Percentiles rank a stretch among this genome's conserved stretches.
Conservation (phyloP, 2,329 filamentous ascomycete genomes). For the Calonectria hawksworthii region DNA sequence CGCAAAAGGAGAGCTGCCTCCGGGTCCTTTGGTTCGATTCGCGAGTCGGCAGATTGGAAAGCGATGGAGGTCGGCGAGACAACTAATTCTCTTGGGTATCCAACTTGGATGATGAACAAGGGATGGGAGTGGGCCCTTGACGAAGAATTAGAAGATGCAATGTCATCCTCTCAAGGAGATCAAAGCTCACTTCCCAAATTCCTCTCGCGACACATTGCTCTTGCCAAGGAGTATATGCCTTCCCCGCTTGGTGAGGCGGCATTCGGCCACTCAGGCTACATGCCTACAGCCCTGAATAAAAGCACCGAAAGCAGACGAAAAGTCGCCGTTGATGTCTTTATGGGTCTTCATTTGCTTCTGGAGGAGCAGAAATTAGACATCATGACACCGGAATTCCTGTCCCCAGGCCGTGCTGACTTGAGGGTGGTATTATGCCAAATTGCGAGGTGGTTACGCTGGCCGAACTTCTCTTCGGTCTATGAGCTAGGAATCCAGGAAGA, state of each 20-base stretch:
- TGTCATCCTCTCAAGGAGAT: slow-evolving; percentile 44
- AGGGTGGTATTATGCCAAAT: slow-evolving; percentile 86
- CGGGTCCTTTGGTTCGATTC: slow-evolving; percentile 53
- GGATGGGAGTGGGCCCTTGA: slow-evolving; percentile 82
- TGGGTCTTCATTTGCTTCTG: slow-evolving; percentile 86
- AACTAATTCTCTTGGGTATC: slow-evolving; percentile 63
- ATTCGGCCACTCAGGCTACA: slow-evolving; percentile 68
- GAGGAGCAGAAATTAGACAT: slow-evolving; percentile 91
- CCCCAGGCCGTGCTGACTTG: slow-evolving; percentile 65
- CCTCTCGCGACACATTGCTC: slow-evolving; percentile 65
- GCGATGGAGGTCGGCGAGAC: slow-evolving; percentile 62
- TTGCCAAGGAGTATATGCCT: slow-evolving; percentile 76
- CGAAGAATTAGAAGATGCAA: slow-evolving; percentile 57
- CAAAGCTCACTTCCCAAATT: slow-evolving; percentile 54
- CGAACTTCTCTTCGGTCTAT: slow-evolving; percentile 62
- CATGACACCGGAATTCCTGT: slow-evolving; percentile 59
- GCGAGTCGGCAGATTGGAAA: slow-evolving; percentile 61
- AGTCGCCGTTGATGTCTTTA: slow-evolving; percentile 75
- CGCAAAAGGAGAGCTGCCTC: slow-evolving; percentile 52
- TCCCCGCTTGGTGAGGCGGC: slow-evolving; percentile 70
- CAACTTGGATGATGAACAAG: slow-evolving; percentile 71
- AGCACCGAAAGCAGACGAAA: slow-evolving; percentile 71
- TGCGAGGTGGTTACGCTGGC: slow-evolving; percentile 84
- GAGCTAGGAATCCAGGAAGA: slow-evolving; percentile 68
- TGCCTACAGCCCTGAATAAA: slow-evolving; percentile 71